These are phyloP conservation scores for Irpex sp. DNA, from an alignment of 1,284 basidiomycete genomes.

Conservation along the genomic window DNA sequence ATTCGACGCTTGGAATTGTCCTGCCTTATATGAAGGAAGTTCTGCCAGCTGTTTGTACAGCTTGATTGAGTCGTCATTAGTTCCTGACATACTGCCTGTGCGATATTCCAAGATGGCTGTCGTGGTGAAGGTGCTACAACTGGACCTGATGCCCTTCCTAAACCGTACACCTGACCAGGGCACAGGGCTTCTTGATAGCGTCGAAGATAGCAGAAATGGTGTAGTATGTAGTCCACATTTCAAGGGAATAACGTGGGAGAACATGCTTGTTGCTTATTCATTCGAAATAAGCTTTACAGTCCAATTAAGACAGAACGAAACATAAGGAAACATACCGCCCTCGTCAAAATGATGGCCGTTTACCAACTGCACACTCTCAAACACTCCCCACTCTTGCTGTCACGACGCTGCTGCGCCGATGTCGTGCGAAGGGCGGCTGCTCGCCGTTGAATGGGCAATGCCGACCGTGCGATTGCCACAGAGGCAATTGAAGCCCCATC, in stretches of 20 bases:
- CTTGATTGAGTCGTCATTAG: background rate
- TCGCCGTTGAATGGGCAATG: background rate
- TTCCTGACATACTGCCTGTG: background rate
- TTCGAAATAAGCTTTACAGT: too few relatives aligned
- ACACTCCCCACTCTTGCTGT: too few relatives aligned
- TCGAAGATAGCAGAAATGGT: too few relatives aligned
- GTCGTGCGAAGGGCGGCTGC: background rate
- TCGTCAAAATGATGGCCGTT: too few relatives aligned
- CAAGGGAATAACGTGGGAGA: too few relatives aligned
- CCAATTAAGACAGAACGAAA: too few relatives aligned
- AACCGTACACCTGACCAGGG: background rate
- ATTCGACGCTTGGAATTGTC: conserved; percentile 19
- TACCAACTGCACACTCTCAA: too few relatives aligned
- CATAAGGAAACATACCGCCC: too few relatives aligned
- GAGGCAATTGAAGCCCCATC: background rate
- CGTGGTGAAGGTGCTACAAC: background rate
- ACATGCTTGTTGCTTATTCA: too few relatives aligned
- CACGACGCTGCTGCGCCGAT: background rate
- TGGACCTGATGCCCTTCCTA: background rate
- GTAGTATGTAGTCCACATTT: too few relatives aligned
- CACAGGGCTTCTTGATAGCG: background rate
- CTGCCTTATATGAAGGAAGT: conserved; percentile 24
- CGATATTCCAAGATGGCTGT: background rate
- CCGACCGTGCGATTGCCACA: background rate
- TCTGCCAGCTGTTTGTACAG: conserved; percentile 23